These are phyloP conservation scores for Macrophomina phaseolina DNA, from an alignment of 2,329 filamentous ascomycete species.

Conservation along the genomic window DNA sequence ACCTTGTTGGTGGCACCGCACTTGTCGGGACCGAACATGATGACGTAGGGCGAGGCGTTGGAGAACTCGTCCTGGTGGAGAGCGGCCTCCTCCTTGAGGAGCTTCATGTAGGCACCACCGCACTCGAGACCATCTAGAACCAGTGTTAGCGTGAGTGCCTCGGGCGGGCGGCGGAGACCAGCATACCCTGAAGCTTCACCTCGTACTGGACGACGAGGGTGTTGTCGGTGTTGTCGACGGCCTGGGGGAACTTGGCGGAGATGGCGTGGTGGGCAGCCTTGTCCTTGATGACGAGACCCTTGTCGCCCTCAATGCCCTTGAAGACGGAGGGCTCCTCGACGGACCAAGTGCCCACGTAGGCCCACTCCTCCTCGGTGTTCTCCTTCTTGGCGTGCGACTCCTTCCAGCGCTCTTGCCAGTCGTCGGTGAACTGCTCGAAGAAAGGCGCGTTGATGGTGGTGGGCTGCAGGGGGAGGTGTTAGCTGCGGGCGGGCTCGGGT, in stretches of 20 bases:
- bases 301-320: slow-evolving; percentile 93
- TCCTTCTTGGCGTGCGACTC: slow-evolving; percentile 97
- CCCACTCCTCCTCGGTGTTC: slow-evolving; percentile 85
- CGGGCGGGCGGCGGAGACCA: background rate
- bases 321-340: slow-evolving; percentile 91
- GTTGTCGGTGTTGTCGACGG: slow-evolving; percentile 97
- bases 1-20: slow-evolving; percentile 98
- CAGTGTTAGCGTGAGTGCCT: background rate
- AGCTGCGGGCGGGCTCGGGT: slow-evolving; percentile 26
- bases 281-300: slow-evolving; percentile 98
- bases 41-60: slow-evolving; percentile 95
- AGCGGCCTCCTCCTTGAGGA: slow-evolving; percentile 95
- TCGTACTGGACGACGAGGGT: slow-evolving; percentile 98
- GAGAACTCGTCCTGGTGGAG: slow-evolving; percentile 98
- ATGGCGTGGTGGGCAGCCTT: slow-evolving; percentile 98
- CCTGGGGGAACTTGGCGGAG: slow-evolving; percentile 96
- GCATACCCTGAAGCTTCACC: slow-evolving; percentile 95
- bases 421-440: slow-evolving; percentile 97
- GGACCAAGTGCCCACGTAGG: slow-evolving; percentile 94
- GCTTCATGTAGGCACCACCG: slow-evolving; percentile 98
- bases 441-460: slow-evolving; percentile 89
- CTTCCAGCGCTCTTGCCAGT: slow-evolving; percentile 94
- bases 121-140: slow-evolving; percentile 86
- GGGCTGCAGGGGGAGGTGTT: slow-evolving; percentile 65
- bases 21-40: slow-evolving; percentile 99